A percentile compares a stretch with the other conserved stretches of the same genome.
phyloP scores from a whole-genome alignment of 805 yeast genomes.

The Clavispora vitiphila region DNA sequence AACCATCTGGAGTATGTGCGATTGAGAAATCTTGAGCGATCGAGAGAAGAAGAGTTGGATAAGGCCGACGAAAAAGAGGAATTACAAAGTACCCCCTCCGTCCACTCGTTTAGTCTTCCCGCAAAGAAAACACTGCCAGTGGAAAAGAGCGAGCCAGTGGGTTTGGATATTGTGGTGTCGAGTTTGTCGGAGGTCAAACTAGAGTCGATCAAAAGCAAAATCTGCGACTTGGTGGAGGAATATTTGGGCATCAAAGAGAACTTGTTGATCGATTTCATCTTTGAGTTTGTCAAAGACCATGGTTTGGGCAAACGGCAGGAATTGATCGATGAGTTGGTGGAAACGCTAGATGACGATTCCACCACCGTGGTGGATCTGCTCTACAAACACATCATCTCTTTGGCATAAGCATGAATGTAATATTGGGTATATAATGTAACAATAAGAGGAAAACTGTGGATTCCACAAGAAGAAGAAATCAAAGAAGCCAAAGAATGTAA shows the following conservation, averaged over 20 bases:
- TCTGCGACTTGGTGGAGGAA: slow-evolving; percentile 44
- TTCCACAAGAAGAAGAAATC: not conserved
- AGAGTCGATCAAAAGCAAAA: slow-evolving; percentile 25
- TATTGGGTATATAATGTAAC: slow-evolving; percentile 1
- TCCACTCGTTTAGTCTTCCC: not conserved
- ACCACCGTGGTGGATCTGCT: slow-evolving; percentile 36
- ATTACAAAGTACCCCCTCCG: not conserved
- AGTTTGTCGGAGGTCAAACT: slow-evolving; percentile 11
- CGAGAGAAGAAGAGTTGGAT: slow-evolving; percentile 43
- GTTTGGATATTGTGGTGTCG: slow-evolving; percentile 4
- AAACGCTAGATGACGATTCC: slow-evolving; percentile 49
- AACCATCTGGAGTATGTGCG: slow-evolving; percentile 43
- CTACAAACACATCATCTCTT: slow-evolving; percentile 3
- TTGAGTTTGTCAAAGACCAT: slow-evolving; percentile 28
- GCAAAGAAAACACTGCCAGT: not conserved
- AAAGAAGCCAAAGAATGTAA: too few species aligned
- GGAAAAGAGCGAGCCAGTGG: not conserved
- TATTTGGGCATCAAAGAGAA: slow-evolving; percentile 52
- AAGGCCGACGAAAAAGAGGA: slow-evolving; percentile 34
- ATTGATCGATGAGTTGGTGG: slow-evolving; percentile 43
- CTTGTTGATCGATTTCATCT: slow-evolving; percentile 41
- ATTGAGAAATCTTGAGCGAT: slow-evolving; percentile 28
- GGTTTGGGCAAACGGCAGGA: slow-evolving; percentile 27
- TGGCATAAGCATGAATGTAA: slow-evolving; percentile 1
- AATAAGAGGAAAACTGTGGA: not conserved